Percentiles rank a stretch among this genome's conserved stretches.
These are phyloP conservation scores for Achlya hypogyna DNA, from an alignment of 352 stramenopile species.

Conservation along the genomic window DNA sequence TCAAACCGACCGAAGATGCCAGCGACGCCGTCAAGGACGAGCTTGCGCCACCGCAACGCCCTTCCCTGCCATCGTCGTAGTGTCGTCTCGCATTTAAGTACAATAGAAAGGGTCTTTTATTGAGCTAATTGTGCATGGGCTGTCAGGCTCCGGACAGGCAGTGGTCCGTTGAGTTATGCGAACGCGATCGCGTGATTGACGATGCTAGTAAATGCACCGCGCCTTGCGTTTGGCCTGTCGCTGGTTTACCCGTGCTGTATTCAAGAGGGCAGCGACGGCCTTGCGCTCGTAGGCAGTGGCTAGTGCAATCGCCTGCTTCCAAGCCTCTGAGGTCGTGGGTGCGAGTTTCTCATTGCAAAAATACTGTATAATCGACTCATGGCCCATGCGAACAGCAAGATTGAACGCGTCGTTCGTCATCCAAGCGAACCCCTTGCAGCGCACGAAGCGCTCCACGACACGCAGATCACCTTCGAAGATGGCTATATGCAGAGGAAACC, in stretches of 20 bases:
- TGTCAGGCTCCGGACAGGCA: no score
- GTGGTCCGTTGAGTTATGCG: no score
- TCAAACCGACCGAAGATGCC: background rate
- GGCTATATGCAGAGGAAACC: constrained; percentile 9
- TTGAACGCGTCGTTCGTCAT: constrained; percentile 1
- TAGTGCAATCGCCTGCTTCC: background rate
- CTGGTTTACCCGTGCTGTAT: no score
- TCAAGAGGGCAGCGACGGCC: no score
- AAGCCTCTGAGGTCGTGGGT: background rate
- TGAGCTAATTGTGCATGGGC: no score
- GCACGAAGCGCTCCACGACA: background rate
- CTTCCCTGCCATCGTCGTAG: no score
- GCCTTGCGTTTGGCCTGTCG: no score
- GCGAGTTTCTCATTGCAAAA: background rate
- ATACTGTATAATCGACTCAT: background rate
- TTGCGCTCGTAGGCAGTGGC: background rate
- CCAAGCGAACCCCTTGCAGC: background rate
- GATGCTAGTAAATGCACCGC: no score
- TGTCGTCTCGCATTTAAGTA: no score
- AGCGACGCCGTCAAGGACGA: background rate
- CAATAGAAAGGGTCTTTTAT: background rate
- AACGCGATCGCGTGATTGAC: no score
- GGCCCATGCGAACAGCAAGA: background rate
- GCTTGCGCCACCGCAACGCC: no score
- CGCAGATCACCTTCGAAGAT: background rate